A percentile compares a stretch with the other conserved stretches of the same genome.
Conservation (phyloP, 2,329 filamentous ascomycete species). For the Curvularia lunata region DNA sequence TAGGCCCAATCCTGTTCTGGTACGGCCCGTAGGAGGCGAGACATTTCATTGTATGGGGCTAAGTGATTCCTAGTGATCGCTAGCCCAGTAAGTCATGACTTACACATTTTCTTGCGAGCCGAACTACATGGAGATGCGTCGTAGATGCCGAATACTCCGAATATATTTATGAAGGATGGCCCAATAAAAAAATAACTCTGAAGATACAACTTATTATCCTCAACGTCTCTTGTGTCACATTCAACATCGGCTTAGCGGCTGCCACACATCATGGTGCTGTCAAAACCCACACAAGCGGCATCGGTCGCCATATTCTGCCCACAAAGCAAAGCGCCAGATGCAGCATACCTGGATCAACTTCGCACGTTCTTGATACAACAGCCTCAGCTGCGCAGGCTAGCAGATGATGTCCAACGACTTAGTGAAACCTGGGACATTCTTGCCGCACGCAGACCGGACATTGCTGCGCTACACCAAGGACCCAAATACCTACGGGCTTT, state of each 20-base stretch:
- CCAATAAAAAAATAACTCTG: neutral
- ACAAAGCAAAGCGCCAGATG: constrained; percentile 29
- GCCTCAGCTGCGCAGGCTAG: constrained; percentile 7
- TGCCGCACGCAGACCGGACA: constrained; percentile 10
- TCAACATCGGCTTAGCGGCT: neutral
- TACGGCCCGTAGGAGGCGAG: neutral
- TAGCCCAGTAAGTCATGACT: neutral
- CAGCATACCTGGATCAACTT: constrained; percentile 23
- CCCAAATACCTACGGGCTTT: constrained; percentile 1
- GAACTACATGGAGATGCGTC: neutral
- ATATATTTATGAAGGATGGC: neutral
- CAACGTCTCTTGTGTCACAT: neutral
- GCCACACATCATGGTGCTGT: neutral
- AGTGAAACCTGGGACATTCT: constrained; percentile 14
- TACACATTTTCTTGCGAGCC: neutral
- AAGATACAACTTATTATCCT: neutral
- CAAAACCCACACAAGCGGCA: constrained; percentile 5
- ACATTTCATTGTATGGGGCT: neutral
- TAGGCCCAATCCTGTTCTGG: neutral
- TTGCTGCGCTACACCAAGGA: constrained; percentile 12
- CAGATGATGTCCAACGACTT: constrained; percentile 11
- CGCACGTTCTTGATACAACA: constrained; percentile 20
- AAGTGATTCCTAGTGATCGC: neutral
- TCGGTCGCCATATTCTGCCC: constrained; percentile 31
- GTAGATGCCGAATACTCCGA: neutral